phyloP scores from a whole-genome alignment of 2,329 filamentous ascomycete genomes.

The Lachnellula hyalina region DNA sequence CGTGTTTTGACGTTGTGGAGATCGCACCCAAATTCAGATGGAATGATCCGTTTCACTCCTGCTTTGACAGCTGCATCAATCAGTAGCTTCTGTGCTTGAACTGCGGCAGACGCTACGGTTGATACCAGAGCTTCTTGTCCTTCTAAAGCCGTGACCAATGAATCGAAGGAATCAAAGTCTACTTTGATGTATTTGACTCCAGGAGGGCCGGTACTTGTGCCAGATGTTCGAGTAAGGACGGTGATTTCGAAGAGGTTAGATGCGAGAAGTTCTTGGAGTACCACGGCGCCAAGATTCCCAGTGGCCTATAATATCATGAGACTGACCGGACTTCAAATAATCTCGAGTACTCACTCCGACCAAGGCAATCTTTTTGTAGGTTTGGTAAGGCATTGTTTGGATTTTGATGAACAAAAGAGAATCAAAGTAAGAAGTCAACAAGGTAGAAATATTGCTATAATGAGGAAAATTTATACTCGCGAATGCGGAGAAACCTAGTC shows the following conservation, averaged over 20 bases:
- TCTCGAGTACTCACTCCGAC: slow-evolving; percentile 18
- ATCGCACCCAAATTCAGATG: slow-evolving; percentile 48
- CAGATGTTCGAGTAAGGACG: slow-evolving; percentile 40
- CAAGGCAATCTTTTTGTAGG: slow-evolving; percentile 20
- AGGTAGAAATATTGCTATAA: not conserved
- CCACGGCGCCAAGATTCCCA: slow-evolving; percentile 19
- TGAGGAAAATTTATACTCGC: not conserved
- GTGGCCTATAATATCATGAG: slow-evolving; percentile 13
- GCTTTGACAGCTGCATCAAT: slow-evolving; percentile 54
- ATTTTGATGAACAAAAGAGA: not conserved
- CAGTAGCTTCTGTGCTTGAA: slow-evolving; percentile 43
- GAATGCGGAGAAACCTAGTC: not conserved
- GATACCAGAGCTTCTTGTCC: slow-evolving; percentile 55
- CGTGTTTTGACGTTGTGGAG: slow-evolving; percentile 35
- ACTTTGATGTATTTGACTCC: slow-evolving; percentile 41
- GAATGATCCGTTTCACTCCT: slow-evolving; percentile 55
- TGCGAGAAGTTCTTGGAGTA: slow-evolving; percentile 21
- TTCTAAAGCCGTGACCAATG: slow-evolving; percentile 41
- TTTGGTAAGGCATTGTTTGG: slow-evolving; percentile 16
- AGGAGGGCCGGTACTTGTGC: slow-evolving; percentile 13
- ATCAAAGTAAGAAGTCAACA: not conserved
- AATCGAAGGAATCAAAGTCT: slow-evolving; percentile 38
- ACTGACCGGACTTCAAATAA: not conserved
- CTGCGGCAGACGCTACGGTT: slow-evolving; percentile 33
- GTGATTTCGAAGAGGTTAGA: slow-evolving; percentile 38